phyloP scores from a whole-genome alignment of 148 eudicot genomes.

The Cornus controversa region DNA sequence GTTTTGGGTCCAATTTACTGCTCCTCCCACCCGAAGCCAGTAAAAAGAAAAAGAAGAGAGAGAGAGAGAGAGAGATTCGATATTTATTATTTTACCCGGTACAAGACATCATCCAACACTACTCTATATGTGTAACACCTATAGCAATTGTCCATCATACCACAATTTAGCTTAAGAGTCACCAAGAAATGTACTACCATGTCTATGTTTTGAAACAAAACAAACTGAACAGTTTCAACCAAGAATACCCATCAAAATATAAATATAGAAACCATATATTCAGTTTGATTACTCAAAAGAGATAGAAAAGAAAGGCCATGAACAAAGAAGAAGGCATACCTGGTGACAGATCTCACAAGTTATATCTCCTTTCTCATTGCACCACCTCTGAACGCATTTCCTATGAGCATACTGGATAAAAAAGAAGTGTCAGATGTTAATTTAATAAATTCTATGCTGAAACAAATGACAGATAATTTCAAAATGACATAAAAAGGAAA shows the following conservation, averaged over 20 bases:
- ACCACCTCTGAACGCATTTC: constrained; percentile 83
- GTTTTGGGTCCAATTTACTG: too few relatives aligned
- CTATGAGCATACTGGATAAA: constrained; percentile 77
- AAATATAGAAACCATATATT: not conserved
- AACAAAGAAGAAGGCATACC: constrained; percentile 34
- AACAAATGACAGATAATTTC: not conserved
- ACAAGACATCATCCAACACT: not conserved
- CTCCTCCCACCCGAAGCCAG: too few relatives aligned
- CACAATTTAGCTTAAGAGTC: not conserved
- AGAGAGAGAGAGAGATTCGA: not conserved
- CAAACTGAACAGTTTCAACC: not conserved
- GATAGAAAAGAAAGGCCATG: not conserved
- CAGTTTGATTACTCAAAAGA: not conserved
- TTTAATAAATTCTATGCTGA: not conserved
- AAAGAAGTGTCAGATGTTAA: not conserved
- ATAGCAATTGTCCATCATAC: not conserved
- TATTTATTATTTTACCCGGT: not conserved
- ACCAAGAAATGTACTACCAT: not conserved
- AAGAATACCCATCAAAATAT: not conserved
- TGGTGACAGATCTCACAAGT: constrained; percentile 89
- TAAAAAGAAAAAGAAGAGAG: not conserved
- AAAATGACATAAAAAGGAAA: constrained; percentile 3
- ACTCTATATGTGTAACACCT: constrained; percentile 4
- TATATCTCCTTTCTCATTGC: constrained; percentile 80
- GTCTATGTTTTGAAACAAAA: not conserved